These are phyloP conservation scores for Chaetomium strumarium DNA, from an alignment of 2,329 filamentous ascomycete species.

Conservation along the genomic window DNA sequence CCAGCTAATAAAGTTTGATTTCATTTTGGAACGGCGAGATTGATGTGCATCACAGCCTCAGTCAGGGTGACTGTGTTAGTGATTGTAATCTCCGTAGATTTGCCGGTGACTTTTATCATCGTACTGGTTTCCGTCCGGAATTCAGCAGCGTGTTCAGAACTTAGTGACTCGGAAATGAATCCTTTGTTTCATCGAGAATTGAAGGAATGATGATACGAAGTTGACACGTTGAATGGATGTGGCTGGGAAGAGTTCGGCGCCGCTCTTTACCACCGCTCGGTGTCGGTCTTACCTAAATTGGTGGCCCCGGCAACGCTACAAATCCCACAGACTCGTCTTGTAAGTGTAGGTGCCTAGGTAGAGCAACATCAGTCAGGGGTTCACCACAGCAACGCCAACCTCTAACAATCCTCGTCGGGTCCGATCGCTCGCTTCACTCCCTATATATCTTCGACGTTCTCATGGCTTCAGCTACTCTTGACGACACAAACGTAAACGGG, in stretches of 20 bases:
- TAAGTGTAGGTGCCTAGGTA: no score
- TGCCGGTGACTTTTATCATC: conserved; percentile 1
- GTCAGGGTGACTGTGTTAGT: not conserved
- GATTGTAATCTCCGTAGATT: conserved; percentile 12
- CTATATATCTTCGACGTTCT: not conserved
- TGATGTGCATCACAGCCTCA: conserved; percentile 3
- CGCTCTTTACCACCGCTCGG: not conserved
- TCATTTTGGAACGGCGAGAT: no score
- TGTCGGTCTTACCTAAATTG: not conserved
- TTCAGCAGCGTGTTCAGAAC: conserved; percentile 6
- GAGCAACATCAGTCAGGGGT: conserved; percentile 5
- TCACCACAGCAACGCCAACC: not conserved
- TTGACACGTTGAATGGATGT: conserved; percentile 22
- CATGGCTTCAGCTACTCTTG: not conserved
- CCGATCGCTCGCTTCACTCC: not conserved
- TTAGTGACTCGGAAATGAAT: not conserved
- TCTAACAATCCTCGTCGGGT: no score
- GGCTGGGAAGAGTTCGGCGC: not conserved
- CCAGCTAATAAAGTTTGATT: no score
- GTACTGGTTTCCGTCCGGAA: not conserved
- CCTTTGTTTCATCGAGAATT: not conserved
- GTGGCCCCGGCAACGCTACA: conserved; percentile 4
- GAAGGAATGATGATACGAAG: conserved; percentile 16
- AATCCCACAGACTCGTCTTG: not conserved
- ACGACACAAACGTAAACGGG: conserved; percentile 1